Percentiles rank a stretch among this genome's conserved stretches.
These are phyloP conservation scores for Microsporum audouinii DNA, from an alignment of 2,329 filamentous ascomycete genomes.

Conservation along the genomic window DNA sequence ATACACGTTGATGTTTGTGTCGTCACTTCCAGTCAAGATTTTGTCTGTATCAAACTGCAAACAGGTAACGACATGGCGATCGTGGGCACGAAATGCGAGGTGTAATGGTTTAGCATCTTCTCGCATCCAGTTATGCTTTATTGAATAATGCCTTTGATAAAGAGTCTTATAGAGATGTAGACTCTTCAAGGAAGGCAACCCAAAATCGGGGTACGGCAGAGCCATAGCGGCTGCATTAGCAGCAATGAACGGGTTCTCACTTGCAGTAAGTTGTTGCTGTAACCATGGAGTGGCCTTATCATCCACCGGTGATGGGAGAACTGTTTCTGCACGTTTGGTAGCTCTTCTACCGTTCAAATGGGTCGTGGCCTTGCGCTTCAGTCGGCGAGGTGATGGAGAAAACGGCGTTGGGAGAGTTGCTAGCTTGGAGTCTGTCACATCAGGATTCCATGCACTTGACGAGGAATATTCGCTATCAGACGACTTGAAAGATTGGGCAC, in stretches of 20 bases:
- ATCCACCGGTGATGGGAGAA: slow-evolving; percentile 27
- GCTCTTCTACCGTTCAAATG: slow-evolving; percentile 42
- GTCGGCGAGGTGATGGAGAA: slow-evolving; percentile 18
- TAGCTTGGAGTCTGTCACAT: slow-evolving; percentile 19
- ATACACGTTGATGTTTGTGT: slow-evolving; percentile 95
- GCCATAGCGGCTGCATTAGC: slow-evolving; percentile 74
- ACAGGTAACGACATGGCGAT: slow-evolving; percentile 92
- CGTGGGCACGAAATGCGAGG: slow-evolving; percentile 91
- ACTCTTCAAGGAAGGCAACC: slow-evolving; percentile 63
- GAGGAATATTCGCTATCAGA: slow-evolving; percentile 30
- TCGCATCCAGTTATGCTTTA: slow-evolving; percentile 84
- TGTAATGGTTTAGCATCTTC: slow-evolving; percentile 72
- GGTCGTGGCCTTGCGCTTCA: slow-evolving; percentile 40
- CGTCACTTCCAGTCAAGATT: slow-evolving; percentile 93
- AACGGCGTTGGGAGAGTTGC: slow-evolving; percentile 15
- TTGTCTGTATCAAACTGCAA: slow-evolving; percentile 97
- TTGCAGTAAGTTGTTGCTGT: slow-evolving; percentile 38
- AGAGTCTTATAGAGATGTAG: slow-evolving; percentile 94
- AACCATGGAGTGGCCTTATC: slow-evolving; percentile 36
- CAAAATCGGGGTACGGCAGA: slow-evolving; percentile 69
- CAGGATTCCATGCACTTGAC: slow-evolving; percentile 15
- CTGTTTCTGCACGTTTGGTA: slow-evolving; percentile 44
- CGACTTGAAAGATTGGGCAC: slow-evolving; percentile 36
- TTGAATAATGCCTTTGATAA: slow-evolving; percentile 84
- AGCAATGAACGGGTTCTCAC: slow-evolving; percentile 67